Conservation (phyloP, 2,329 filamentous ascomycete genomes). For the Hymenoscyphus scutula region DNA sequence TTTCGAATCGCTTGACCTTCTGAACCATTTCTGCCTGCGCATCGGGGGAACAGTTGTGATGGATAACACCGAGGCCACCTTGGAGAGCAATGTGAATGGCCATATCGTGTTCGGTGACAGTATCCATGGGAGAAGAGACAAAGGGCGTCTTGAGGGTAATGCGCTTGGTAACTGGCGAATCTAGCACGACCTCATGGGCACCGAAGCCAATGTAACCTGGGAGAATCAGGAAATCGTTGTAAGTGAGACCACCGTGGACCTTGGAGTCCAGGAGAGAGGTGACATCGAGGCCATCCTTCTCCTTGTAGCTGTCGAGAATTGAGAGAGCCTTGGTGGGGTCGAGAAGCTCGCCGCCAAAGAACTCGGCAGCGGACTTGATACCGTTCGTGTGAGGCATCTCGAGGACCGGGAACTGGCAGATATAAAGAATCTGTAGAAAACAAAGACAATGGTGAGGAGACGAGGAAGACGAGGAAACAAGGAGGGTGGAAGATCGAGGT, state of each 20-base stretch:
- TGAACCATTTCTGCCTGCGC: slow-evolving; percentile 98
- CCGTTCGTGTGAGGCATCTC: slow-evolving; percentile 74
- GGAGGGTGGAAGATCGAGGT: slow-evolving; percentile 56
- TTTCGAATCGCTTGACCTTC: slow-evolving; percentile 99
- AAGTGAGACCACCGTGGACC: slow-evolving; percentile 90
- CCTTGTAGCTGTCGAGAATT: slow-evolving; percentile 75
- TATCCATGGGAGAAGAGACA: slow-evolving; percentile 98
- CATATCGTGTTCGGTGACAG: slow-evolving; percentile 99
- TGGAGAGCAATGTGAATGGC: slow-evolving; percentile 94
- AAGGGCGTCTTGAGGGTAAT: slow-evolving; percentile 96
- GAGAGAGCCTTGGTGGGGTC: slow-evolving; percentile 76
- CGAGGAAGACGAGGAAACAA: slow-evolving; percentile 36
- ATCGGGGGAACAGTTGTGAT: slow-evolving; percentile 99
- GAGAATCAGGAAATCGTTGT: slow-evolving; percentile 97
- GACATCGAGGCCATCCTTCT: slow-evolving; percentile 82
- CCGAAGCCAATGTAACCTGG: slow-evolving; percentile 98
- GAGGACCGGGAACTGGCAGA: slow-evolving; percentile 14
- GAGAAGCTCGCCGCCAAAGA: slow-evolving; percentile 55
- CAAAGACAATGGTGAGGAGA: slow-evolving; percentile 36
- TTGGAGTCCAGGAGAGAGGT: slow-evolving; percentile 86
- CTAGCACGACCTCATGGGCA: slow-evolving; percentile 81
- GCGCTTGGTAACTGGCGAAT: slow-evolving; percentile 90
- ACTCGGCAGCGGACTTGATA: slow-evolving; percentile 51
- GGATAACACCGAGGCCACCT: slow-evolving; percentile 88
- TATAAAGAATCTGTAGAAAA: slow-evolving; percentile 19